These are phyloP conservation scores for Usnea hakonensis DNA, from an alignment of 495 filamentous ascomycete genomes.

Conservation along the genomic window DNA sequence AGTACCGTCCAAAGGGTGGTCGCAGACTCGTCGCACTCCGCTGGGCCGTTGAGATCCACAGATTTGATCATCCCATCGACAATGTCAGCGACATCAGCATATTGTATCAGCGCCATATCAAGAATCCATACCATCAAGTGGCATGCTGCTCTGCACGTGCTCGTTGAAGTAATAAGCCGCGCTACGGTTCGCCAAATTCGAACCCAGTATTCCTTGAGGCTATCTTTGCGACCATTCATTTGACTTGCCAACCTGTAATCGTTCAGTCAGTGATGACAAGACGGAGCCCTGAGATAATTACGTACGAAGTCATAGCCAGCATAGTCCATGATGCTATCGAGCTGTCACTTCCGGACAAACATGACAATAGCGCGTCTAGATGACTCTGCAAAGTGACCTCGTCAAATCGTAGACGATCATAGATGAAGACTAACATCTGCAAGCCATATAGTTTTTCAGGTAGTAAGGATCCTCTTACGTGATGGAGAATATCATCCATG, in stretches of 20 bases:
- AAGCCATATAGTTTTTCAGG: conserved; percentile 57
- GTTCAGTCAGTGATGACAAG: conserved; percentile 18
- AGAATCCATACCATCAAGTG: conserved; percentile 64
- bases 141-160: conserved; percentile 72
- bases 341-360: conserved; percentile 50
- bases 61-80: conserved; percentile 62
- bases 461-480: conserved; percentile 47
- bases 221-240: conserved; percentile 24
- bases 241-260: conserved; percentile 32
- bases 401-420: conserved; percentile 31
- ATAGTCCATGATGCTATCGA: conserved; percentile 56
- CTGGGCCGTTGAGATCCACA: conserved; percentile 74
- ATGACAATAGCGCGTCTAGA: conserved; percentile 41
- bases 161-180: conserved; percentile 59
- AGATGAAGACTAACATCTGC: conserved; percentile 71
- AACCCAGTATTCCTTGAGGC: conserved; percentile 50
- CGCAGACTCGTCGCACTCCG: conserved; percentile 68
- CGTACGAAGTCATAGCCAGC: conserved; percentile 52
- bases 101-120: conserved; percentile 51
- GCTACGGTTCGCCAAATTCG: conserved; percentile 67
- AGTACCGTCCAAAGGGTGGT: conserved; percentile 64
- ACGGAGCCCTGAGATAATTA: neutral
- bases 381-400: conserved; percentile 19
- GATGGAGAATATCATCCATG: conserved; percentile 55
- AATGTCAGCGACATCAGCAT: conserved; percentile 53